Conservation (phyloP, 2,329 filamentous ascomycete genomes). For the Xylariaceae sp. region DNA sequence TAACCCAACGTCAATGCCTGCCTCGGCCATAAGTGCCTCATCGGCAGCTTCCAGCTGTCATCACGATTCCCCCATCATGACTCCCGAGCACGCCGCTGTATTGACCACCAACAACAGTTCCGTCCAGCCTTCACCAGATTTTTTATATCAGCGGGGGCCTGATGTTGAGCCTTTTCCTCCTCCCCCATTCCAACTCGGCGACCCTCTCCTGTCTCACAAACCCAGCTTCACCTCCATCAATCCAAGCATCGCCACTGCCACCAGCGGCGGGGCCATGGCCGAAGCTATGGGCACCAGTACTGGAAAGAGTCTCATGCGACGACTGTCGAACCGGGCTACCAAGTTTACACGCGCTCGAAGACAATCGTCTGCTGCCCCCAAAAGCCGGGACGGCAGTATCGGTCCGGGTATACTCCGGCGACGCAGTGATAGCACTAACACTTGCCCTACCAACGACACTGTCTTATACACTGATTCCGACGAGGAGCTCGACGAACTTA, state of each 20-base stretch:
- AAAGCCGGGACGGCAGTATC: constrained; percentile 79
- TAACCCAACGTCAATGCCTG: constrained; percentile 34
- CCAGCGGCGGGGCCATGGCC: constrained; percentile 53
- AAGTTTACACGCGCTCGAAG: constrained; percentile 63
- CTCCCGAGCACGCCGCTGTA: constrained; percentile 43
- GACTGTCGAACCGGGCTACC: constrained; percentile 79
- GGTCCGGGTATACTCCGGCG: constrained; percentile 84
- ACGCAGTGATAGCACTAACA: constrained; percentile 84
- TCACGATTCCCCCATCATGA: constrained; percentile 54
- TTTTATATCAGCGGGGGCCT: constrained; percentile 38
- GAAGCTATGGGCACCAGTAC: constrained; percentile 31
- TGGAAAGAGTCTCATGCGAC: constrained; percentile 63
- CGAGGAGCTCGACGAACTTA: constrained; percentile 49
- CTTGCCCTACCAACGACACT: constrained; percentile 48
- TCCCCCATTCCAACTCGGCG: constrained; percentile 65
- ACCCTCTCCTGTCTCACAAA: constrained; percentile 60
- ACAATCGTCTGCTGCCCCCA: constrained; percentile 71
- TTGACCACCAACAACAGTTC: constrained; percentile 58
- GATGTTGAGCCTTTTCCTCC: constrained; percentile 48
- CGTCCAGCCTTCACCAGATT: constrained; percentile 63
- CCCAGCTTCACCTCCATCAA: constrained; percentile 60
- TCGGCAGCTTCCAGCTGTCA: constrained; percentile 52
- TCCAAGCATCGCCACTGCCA: constrained; percentile 47
- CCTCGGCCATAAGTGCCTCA: constrained; percentile 52
- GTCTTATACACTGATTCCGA: constrained; percentile 50